These are phyloP conservation scores for Calcarisporium arbuscula DNA, from an alignment of 2,329 filamentous ascomycete genomes.

Conservation along the genomic window DNA sequence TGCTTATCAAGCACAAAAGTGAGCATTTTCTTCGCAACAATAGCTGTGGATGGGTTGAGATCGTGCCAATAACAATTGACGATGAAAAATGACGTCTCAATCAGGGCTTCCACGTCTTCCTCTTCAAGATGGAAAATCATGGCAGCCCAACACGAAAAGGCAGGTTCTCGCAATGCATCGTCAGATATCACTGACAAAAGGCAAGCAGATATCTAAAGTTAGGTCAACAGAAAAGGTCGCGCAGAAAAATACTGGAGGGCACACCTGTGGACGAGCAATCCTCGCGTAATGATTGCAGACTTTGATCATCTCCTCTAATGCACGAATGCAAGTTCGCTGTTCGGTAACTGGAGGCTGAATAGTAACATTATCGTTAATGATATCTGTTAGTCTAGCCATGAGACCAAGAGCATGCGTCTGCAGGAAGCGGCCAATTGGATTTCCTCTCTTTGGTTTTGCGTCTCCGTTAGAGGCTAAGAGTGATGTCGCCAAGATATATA, in stretches of 20 bases:
- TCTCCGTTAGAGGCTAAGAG: conserved; percentile 34
- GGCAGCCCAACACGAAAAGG: conserved; percentile 77
- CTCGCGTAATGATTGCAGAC: conserved; percentile 68
- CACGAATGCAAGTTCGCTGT: conserved; percentile 70
- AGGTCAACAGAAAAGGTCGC: conserved; percentile 1
- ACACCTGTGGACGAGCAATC: conserved; percentile 77
- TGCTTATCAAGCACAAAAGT: conserved; percentile 59
- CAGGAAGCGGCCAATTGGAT: conserved; percentile 67
- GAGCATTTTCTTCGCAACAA: conserved; percentile 57
- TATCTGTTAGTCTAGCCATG: conserved; percentile 73
- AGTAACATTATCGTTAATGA: conserved; percentile 61
- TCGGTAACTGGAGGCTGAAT: conserved; percentile 54
- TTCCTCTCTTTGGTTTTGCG: conserved; percentile 41
- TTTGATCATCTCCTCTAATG: conserved; percentile 81
- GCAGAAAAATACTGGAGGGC: conserved; percentile 14
- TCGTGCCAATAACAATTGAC: conserved; percentile 72
- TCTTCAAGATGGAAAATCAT: conserved; percentile 70
- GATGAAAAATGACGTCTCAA: conserved; percentile 87
- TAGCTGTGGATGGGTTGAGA: conserved; percentile 56
- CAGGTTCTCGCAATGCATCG: conserved; percentile 66
- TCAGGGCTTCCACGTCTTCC: conserved; percentile 70
- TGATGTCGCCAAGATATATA: conserved; percentile 39
- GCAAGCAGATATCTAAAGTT: conserved; percentile 74
- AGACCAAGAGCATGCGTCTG: conserved; percentile 80
- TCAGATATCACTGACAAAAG: conserved; percentile 76